Conservation (phyloP, 345 rosid genomes). For the Rhodomyrtus tomentosa region DNA sequence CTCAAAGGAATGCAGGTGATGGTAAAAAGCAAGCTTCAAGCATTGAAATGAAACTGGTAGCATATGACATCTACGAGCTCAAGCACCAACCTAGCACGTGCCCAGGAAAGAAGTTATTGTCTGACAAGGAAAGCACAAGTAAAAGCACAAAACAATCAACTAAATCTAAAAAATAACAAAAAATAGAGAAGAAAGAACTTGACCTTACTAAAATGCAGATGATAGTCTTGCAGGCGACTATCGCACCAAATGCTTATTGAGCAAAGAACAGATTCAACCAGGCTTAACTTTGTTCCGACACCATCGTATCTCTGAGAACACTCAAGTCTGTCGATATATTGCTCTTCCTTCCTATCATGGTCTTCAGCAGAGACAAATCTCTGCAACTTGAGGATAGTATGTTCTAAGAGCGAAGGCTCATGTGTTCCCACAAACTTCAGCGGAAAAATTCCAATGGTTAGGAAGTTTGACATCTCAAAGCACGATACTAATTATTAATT, state of each 20-base stretch:
- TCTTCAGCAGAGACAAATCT: slow-evolving; percentile 32
- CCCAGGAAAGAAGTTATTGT: background rate
- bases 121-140: background rate
- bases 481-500: background rate
- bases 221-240: slow-evolving; percentile 67
- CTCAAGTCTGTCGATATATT: slow-evolving; percentile 38
- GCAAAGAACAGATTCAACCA: slow-evolving; percentile 43
- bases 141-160: background rate
- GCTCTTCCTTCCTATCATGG: slow-evolving; percentile 37
- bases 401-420: slow-evolving; percentile 54
- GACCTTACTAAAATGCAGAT: slow-evolving; percentile 75
- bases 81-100: background rate
- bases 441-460: background rate
- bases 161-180: background rate
- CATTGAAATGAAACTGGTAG: background rate
- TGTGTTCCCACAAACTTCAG: slow-evolving; percentile 72
- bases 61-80: background rate
- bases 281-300: slow-evolving; percentile 23
- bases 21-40: background rate
- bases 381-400: slow-evolving; percentile 47
- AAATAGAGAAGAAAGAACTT: slow-evolving; percentile 8
- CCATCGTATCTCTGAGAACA: slow-evolving; percentile 44
- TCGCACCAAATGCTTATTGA: slow-evolving; percentile 75
- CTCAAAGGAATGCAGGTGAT: background rate
- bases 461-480: background rate